These are phyloP conservation scores for Circinella umbellata DNA, from an alignment of 371 early-diverging fungal genomes.

Conservation along the genomic window DNA sequence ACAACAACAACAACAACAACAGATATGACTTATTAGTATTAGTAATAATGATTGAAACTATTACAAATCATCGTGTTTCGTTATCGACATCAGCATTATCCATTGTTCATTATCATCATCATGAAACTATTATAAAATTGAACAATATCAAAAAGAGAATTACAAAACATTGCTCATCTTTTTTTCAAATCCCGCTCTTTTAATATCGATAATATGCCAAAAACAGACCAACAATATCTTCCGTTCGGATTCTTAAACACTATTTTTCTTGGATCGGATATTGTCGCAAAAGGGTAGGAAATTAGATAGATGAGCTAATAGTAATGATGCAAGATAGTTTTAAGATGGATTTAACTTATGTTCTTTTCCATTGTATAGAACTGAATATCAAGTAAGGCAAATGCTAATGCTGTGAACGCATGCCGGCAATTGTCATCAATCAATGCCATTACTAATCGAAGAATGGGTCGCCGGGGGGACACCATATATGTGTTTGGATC, in stretches of 20 bases:
- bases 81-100: no score
- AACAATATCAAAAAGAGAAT: neutral
- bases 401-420: conserved; percentile 5
- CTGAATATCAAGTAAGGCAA: conserved; percentile 15
- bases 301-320: neutral
- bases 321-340: neutral
- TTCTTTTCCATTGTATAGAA: conserved; percentile 12
- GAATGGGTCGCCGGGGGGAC: conserved; percentile 17
- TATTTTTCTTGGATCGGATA: neutral
- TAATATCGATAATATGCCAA: neutral
- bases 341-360: neutral
- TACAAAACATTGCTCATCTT: neutral
- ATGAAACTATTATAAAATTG: no score
- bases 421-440: conserved; percentile 15
- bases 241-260: conserved; percentile 3
- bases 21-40: no score
- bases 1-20: no score
- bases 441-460: conserved; percentile 7
- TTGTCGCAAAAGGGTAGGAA: neutral
- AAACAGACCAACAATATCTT: conserved; percentile 9
- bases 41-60: no score
- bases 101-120: no score
- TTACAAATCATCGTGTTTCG: no score
- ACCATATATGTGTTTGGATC: conserved; percentile 16
- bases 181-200: neutral